Base-by-base conservation (phyloP, 108 stramenopile genomes). In the Cylindrotheca closterium region DNA sequence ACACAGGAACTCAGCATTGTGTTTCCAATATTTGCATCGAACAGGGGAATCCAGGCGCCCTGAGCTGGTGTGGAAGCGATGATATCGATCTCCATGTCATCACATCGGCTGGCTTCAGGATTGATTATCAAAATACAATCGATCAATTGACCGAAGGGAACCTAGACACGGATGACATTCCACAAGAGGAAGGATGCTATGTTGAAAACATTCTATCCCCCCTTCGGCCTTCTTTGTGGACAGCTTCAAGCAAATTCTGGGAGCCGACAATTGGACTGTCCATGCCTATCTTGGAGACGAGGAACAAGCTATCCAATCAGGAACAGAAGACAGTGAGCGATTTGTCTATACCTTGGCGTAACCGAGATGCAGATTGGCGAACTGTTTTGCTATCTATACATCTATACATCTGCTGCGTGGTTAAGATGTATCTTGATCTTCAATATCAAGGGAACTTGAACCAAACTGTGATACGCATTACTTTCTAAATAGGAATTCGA, bases 171-270 rank as follows among this genome's bases (percentile, higher is more conserved):
- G 15, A 30, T 10, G 33, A 47, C 1, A 42, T 25, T 45, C 64
- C 58, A 32, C 45, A 55, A 18, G 18, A 12, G 21, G 30, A 42
- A 22, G 64, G 72, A 25, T 60, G 66, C 33, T 65, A 73, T 60
- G 72, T 73, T 2, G 64, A 73, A 30, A 73, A 73, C 30, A 42
- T 63, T 31, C 66, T 47, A 31, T 73, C 66, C 34, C 72, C 72
- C 1, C 0, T 54, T n/a, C n/a, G n/a, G 32, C 17, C 0, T 67
- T 58, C 46, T 29, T 27, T 28, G 66, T 67, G 2, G 42, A 49
- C 1, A 67, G 56, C 24, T 67, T 57, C 27, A 22, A 37, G 3
- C 42, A 67, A 58, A 42, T 37, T 4, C 34, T 4, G 10, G 30
- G 48, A 0, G 49, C 30, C 19, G 66, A 67, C 24, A 1, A 25